Conservation (phyloP, 2,329 filamentous ascomycete genomes). For the Talaromyces sp. region DNA sequence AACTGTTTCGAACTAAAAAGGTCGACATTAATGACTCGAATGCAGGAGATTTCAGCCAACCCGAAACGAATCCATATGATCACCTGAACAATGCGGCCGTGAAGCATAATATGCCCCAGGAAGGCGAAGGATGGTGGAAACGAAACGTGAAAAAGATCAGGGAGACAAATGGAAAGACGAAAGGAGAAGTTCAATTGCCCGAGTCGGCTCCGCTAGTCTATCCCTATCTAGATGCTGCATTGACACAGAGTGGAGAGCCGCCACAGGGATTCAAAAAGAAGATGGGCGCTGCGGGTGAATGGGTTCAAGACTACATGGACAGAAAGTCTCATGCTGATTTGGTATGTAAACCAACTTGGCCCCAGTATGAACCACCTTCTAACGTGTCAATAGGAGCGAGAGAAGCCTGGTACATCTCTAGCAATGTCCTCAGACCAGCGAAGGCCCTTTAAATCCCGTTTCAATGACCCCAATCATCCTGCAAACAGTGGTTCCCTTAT, state of each 20-base stretch:
- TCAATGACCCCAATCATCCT: constrained; percentile 12
- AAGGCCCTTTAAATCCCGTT: constrained; percentile 11
- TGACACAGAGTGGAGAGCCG: neutral
- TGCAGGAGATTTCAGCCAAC: neutral
- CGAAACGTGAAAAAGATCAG: constrained; percentile 5
- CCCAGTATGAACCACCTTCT: neutral
- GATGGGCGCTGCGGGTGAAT: neutral
- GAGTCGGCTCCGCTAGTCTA: constrained; percentile 14
- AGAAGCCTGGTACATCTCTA: constrained; percentile 11
- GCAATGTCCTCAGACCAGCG: neutral
- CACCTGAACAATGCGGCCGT: neutral
- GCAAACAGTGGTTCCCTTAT: constrained; percentile 14
- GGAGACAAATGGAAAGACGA: constrained; percentile 6
- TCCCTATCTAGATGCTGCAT: constrained; percentile 12
- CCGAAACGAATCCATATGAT: neutral
- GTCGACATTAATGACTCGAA: constrained; percentile 7
- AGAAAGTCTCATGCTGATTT: constrained; percentile 10
- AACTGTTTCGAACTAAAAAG: constrained; percentile 11
- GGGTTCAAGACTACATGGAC: constrained; percentile 18
- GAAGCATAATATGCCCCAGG: constrained; percentile 5
- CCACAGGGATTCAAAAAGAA: constrained; percentile 3
- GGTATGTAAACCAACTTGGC: neutral
- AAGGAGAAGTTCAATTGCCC: constrained; percentile 9
- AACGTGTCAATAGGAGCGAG: constrained; percentile 2
- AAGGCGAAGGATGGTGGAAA: constrained; percentile 2